Evolutionary conservation across 352 stramenopile species (phyloP).

Genomic region (Aphanomyces euteiches): DNA sequence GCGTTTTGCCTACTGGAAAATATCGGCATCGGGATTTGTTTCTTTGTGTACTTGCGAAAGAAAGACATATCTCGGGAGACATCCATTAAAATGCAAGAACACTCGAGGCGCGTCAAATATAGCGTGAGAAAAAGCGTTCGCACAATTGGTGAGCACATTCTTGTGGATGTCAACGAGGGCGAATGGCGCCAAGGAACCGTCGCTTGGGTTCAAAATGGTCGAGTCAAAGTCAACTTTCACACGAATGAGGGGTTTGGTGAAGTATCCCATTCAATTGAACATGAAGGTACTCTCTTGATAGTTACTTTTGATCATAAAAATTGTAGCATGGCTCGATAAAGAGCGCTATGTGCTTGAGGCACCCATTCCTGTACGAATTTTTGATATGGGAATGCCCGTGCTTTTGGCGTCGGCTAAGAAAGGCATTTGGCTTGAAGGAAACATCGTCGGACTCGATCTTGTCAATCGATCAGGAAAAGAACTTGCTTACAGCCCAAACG

Average conservation of each 20-base stretch:
- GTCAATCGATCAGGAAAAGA: conserved; percentile 45
- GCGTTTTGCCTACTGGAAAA: conserved; percentile 53
- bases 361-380: conserved; percentile 48
- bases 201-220: conserved; percentile 52
- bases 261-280: conserved; percentile 21
- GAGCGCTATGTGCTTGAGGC: conserved; percentile 48
- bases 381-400: conserved; percentile 47
- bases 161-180: conserved; percentile 34
- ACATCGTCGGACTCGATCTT: conserved; percentile 42
- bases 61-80: conserved; percentile 52
- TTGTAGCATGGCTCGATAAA: conserved; percentile 44
- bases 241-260: background rate
- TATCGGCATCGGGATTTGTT: conserved; percentile 43
- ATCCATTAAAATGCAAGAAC: conserved; percentile 50
- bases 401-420: conserved; percentile 51
- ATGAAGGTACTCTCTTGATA: conserved; percentile 21
- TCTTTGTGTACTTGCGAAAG: conserved; percentile 55
- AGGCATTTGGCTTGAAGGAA: conserved; percentile 47
- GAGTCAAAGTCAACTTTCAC: conserved; percentile 58
- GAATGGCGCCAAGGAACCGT: conserved; percentile 61
- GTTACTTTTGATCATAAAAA: background rate
- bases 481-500: conserved; percentile 39
- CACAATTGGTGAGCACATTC: conserved; percentile 54
- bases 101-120: conserved; percentile 50
- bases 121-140: conserved; percentile 55